Evolutionary conservation across 805 yeast genomes (phyloP).

Genomic region (Vanderwaltozyma tropicalis): DNA sequence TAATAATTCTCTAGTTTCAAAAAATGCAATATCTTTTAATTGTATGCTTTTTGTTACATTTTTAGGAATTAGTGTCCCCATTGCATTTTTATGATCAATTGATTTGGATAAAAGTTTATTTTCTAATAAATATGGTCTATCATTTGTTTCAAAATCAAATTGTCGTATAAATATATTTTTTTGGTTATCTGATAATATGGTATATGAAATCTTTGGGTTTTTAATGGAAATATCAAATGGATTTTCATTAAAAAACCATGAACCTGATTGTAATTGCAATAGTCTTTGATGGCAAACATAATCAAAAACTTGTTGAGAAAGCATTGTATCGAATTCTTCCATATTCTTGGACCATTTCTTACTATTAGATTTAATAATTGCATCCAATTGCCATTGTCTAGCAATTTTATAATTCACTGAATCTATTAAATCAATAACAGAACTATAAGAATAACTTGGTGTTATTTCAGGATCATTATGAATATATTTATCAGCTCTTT

Average conservation of each 20-base stretch:
- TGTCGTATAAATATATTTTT: constrained; percentile 51
- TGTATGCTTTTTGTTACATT: constrained; percentile 34
- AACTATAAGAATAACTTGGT: background rate
- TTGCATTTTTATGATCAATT: background rate
- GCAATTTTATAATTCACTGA: constrained; percentile 33
- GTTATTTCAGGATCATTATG: constrained; percentile 3
- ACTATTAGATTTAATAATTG: constrained; percentile 30
- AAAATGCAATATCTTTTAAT: constrained; percentile 39
- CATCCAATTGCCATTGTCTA: constrained; percentile 43
- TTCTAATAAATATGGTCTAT: constrained; percentile 49
- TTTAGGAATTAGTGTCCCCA: background rate
- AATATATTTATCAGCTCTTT: constrained; percentile 21
- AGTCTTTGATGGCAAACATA: constrained; percentile 71
- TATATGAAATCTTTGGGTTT: constrained; percentile 39
- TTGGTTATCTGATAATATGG: constrained; percentile 58
- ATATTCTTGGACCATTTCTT: constrained; percentile 38
- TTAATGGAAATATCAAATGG: constrained; percentile 30
- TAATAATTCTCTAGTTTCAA: constrained; percentile 44
- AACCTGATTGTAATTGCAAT: constrained; percentile 59
- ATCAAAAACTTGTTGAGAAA: constrained; percentile 49
- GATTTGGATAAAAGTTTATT: constrained; percentile 30
- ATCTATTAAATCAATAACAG: background rate
- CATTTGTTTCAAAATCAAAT: constrained; percentile 37
- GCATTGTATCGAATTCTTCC: constrained; percentile 37
- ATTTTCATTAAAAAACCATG: constrained; percentile 65